Base-by-base conservation (phyloP, 2,329 filamentous ascomycete genomes). In the Cladosporium oxysporum region DNA sequence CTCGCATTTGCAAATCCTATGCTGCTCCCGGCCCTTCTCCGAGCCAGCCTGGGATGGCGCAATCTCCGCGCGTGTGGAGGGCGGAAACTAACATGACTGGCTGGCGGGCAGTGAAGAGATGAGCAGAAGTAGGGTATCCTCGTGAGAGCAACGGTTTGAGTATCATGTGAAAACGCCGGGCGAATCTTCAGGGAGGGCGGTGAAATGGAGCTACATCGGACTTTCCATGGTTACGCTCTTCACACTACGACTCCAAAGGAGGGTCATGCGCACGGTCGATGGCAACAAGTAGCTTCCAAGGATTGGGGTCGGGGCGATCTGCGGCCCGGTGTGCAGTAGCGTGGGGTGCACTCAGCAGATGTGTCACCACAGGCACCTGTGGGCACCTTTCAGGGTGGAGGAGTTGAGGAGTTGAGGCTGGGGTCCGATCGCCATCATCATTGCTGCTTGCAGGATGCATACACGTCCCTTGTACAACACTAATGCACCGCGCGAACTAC, bases 151-250 rank as follows among this genome's bases (percentile, higher is more conserved):
- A 33, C 10, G 33, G 23, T 11, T 21, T 21, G 21, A 7, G 14
- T 21, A 26, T n/a, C 55, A 58, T 58, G 55, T 58, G 55, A 58
- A 58, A 33, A 41, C 33, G 31, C 10, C 55, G 33, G 33, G n/a
- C 55, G 26, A n/a, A 14, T 41, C 55, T 58, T 58, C 55, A 58
- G 16, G 31, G 21, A 41, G 21, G 21, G 55, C 55, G 55, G 55
- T 58, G 55, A 58, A 58, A 37, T 58, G 55, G 52, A 35, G 55
- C 55, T 58, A 58, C 52, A 33, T 55, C 50, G 41, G n/a, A 47
- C 2, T 26, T 29, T 8, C 23, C 49, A 29, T 53, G 23, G 26
- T 35, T 33, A n/a, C 21, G 31, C 23, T 31, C 29, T 31, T 58
- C 29, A 41, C 31, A 37, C 33, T 35, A 52, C 21, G 21, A 52